Evolutionary conservation across 2,329 filamentous ascomycete genomes (phyloP).

Genomic region (Cytospora piceae): DNA sequence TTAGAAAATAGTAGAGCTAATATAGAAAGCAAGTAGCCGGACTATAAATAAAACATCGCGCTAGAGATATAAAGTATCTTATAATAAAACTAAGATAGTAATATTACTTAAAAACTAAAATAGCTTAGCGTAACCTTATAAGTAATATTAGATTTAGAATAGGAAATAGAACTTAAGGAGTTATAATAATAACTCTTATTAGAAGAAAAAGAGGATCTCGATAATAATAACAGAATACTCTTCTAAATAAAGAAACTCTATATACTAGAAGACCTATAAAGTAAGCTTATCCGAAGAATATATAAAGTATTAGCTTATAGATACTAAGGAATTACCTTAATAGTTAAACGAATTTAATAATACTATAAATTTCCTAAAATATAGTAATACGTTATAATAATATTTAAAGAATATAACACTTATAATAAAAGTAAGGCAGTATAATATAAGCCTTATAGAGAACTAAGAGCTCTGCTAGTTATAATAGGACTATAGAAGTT

Average conservation of each 20-base stretch:
- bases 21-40: neutral
- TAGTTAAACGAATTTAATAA: neutral
- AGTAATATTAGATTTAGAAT: neutral
- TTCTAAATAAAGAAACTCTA: neutral
- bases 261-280: neutral
- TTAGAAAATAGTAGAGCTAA: neutral
- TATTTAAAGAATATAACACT: neutral
- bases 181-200: too few relatives aligned
- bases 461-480: neutral
- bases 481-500: neutral
- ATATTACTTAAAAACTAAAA: neutral
- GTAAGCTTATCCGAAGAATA: neutral
- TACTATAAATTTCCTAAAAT: neutral
- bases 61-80: neutral
- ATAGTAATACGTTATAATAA: neutral
- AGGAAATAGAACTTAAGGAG: too few relatives aligned
- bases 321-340: neutral
- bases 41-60: neutral
- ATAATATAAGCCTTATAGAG: conserved; percentile 6
- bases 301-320: neutral
- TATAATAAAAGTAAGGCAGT: neutral
- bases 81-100: neutral
- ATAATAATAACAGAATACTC: too few relatives aligned
- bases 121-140: neutral
- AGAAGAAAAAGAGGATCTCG: too few relatives aligned